phyloP scores from a whole-genome alignment of 1,284 basidiomycete genomes.

The Ustilago hordei region DNA sequence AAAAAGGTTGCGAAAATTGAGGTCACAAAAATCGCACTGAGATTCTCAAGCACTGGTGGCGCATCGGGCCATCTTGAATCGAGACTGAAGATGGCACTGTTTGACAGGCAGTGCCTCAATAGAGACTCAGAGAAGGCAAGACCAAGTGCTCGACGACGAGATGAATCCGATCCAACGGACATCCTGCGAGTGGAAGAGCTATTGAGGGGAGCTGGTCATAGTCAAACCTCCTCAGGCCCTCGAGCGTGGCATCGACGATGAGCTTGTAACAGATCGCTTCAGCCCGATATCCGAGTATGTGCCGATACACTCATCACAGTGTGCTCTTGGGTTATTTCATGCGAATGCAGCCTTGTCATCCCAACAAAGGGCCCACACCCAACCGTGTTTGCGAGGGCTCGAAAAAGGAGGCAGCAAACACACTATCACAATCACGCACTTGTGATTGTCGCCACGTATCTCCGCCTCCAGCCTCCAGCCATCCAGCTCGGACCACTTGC shows the following conservation, averaged over 20 bases:
- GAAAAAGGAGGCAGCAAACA: background rate
- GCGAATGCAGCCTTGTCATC: background rate
- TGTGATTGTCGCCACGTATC: conserved; percentile 14
- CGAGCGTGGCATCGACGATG: background rate
- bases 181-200: too few species aligned
- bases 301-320: background rate
- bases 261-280: background rate
- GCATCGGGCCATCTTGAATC: background rate
- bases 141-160: background rate
- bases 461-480: background rate
- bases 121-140: too few species aligned
- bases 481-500: conserved; percentile 9
- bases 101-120: background rate
- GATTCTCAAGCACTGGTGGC: too few species aligned
- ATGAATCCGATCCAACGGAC: too few species aligned
- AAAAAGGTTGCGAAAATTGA: background rate
- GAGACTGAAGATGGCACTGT: background rate
- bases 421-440: background rate
- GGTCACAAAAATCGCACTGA: background rate
- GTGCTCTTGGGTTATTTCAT: background rate
- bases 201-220: too few species aligned
- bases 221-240: background rate
- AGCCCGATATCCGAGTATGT: background rate
- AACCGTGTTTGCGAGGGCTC: background rate
- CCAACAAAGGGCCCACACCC: conserved; percentile 4